A percentile compares a stretch with the other conserved stretches of the same genome.
Conservation (phyloP, 2,329 filamentous ascomycete genomes). For the Seiridium cupressi region DNA sequence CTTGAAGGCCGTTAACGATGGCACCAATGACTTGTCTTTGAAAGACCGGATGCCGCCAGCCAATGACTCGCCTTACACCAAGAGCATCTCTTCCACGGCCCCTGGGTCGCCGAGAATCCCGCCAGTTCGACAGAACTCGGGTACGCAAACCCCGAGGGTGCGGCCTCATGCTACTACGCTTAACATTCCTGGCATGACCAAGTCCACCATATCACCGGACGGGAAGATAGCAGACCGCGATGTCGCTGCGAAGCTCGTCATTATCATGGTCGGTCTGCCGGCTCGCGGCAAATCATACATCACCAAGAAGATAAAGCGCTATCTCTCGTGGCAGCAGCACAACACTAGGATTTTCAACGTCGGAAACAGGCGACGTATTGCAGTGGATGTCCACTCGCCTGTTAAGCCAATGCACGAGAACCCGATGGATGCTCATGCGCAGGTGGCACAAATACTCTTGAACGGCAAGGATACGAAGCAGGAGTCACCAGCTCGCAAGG, state of each 20-base stretch:
- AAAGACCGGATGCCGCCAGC: constrained; percentile 22
- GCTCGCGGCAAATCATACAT: constrained; percentile 98
- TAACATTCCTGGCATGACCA: constrained; percentile 94
- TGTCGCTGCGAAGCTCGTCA: constrained; percentile 93
- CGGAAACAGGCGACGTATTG: constrained; percentile 82
- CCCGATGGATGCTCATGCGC: constrained; percentile 43
- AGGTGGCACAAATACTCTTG: constrained; percentile 56
- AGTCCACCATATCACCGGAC: constrained; percentile 92
- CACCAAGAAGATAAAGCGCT: constrained; percentile 94
- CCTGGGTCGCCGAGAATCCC: constrained; percentile 60
- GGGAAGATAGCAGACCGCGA: constrained; percentile 91
- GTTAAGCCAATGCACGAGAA: constrained; percentile 31
- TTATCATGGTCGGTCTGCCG: constrained; percentile 96
- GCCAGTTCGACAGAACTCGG: constrained; percentile 71
- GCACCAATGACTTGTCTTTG: constrained; percentile 23
- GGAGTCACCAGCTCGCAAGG: constrained; percentile 28
- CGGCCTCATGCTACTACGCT: constrained; percentile 87
- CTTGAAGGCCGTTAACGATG: constrained; percentile 39
- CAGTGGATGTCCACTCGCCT: constrained; percentile 53
- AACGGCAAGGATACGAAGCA: constrained; percentile 42
- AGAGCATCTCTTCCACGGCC: constrained; percentile 57
- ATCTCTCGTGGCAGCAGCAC: constrained; percentile 96
- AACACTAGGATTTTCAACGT: constrained; percentile 97
- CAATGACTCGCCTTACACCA: constrained; percentile 54
- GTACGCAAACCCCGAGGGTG: constrained; percentile 72